Conservation (phyloP, 345 rosid genomes). For the Eucalyptus urophylla region DNA sequence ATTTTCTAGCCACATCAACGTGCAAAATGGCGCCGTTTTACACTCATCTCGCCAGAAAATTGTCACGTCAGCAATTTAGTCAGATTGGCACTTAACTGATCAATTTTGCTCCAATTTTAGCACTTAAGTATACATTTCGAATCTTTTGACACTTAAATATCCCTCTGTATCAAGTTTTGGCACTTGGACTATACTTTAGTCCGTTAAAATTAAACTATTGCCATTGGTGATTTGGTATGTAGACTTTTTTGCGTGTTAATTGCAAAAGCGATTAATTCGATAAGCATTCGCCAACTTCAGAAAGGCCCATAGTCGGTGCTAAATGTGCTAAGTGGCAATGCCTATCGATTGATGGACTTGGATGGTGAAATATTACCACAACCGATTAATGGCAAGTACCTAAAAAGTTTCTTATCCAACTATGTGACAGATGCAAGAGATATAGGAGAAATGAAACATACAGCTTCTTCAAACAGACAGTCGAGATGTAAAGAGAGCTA, state of each 20-base stretch:
- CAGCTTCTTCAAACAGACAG: not conserved
- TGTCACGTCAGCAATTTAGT: accelerated
- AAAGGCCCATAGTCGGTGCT: not conserved
- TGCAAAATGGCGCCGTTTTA: no score
- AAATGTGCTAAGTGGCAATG: not conserved
- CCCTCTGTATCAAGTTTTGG: accelerated
- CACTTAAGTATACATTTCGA: no score
- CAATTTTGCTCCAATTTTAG: no score
- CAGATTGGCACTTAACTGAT: accelerated
- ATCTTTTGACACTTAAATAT: no score
- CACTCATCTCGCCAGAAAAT: no score
- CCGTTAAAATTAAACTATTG: not conserved
- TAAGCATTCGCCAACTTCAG: not conserved
- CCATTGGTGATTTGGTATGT: not conserved
- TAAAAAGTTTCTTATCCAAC: not conserved
- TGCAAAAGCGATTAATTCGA: not conserved
- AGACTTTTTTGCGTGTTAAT: not conserved
- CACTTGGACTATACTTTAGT: accelerated
- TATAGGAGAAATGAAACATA: not conserved
- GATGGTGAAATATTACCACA: not conserved
- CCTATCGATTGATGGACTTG: not conserved
- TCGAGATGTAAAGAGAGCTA: not conserved
- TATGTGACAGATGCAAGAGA: not conserved
- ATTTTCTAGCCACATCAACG: no score
- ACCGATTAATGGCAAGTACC: not conserved